Evolutionary conservation across 1,284 basidiomycete species (phyloP).

Genomic region (Rhodofomes roseus): DNA sequence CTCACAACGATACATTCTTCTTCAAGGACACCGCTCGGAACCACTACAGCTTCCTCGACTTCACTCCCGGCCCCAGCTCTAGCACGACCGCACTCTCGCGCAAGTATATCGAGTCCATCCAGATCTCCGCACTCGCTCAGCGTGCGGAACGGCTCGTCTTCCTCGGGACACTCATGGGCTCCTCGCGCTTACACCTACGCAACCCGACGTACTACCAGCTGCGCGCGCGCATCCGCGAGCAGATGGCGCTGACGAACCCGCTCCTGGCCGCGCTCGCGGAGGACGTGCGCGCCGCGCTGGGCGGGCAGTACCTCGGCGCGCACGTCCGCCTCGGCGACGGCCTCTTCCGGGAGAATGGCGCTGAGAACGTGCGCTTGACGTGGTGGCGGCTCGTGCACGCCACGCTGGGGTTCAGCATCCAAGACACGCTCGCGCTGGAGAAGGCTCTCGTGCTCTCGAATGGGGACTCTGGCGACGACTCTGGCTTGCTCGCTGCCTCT

Average conservation of each 20-base stretch:
- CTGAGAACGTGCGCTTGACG: slow-evolving; percentile 38
- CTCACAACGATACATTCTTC: slow-evolving; percentile 37
- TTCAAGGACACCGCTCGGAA: slow-evolving; percentile 56
- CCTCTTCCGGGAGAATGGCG: slow-evolving; percentile 43
- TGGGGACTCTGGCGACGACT: neutral
- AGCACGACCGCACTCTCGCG: slow-evolving; percentile 6
- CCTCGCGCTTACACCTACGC: slow-evolving; percentile 55
- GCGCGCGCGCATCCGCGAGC: slow-evolving; percentile 42
- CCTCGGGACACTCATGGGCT: slow-evolving; percentile 67
- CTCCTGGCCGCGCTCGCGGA: slow-evolving; percentile 39
- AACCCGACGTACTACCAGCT: slow-evolving; percentile 33
- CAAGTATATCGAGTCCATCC: slow-evolving; percentile 41
- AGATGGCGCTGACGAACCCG: slow-evolving; percentile 51
- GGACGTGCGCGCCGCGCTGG: slow-evolving; percentile 41
- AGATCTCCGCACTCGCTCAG: slow-evolving; percentile 38
- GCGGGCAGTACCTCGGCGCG: slow-evolving; percentile 53
- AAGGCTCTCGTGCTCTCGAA: slow-evolving; percentile 12
- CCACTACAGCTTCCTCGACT: slow-evolving; percentile 65
- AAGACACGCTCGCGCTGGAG: slow-evolving; percentile 40
- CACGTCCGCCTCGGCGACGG: slow-evolving; percentile 71
- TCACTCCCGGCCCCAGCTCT: slow-evolving; percentile 18
- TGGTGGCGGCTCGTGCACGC: slow-evolving; percentile 57
- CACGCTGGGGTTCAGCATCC: slow-evolving; percentile 35
- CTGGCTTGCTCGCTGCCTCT: neutral
- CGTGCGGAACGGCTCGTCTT: slow-evolving; percentile 48